phyloP scores from a whole-genome alignment of 2,329 filamentous ascomycete species.

The Paramyrothecium sp. region DNA sequence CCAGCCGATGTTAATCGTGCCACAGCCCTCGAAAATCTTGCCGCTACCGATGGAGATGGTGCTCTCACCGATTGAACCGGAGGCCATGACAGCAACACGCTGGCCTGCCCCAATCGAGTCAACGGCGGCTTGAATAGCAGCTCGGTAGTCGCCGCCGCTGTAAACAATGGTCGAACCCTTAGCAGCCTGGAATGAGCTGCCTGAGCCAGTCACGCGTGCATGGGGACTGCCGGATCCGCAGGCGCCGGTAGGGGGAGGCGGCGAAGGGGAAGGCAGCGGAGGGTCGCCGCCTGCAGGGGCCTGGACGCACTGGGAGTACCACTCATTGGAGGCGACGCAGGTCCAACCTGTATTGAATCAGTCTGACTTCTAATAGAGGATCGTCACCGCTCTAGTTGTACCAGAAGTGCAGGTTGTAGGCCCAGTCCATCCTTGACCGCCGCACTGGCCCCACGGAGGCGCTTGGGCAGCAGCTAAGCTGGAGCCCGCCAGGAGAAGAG shows the following conservation, averaged over 20 bases:
- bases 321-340: not conserved
- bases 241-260: not conserved
- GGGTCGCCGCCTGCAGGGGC: not conserved
- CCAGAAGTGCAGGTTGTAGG: not conserved
- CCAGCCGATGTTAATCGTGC: too few relatives aligned
- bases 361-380: not conserved
- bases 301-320: conserved; percentile 1
- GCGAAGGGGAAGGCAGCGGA: not conserved
- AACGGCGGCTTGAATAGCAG: too few relatives aligned
- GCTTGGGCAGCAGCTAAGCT: not conserved
- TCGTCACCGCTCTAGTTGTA: not conserved
- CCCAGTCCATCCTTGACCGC: not conserved
- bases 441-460: not conserved
- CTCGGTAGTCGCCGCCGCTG: too few relatives aligned
- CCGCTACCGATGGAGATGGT: too few relatives aligned
- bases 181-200: too few relatives aligned
- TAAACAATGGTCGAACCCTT: too few relatives aligned
- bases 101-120: too few relatives aligned
- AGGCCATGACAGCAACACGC: too few relatives aligned
- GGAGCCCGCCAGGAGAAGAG: too few relatives aligned
- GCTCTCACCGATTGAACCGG: too few relatives aligned
- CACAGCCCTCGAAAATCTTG: too few relatives aligned
- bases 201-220: too few relatives aligned
- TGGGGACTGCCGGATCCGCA: not conserved
- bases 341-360: not conserved